phyloP scores from a whole-genome alignment of 75 land plant genomes.

The Azolla pinnata region DNA sequence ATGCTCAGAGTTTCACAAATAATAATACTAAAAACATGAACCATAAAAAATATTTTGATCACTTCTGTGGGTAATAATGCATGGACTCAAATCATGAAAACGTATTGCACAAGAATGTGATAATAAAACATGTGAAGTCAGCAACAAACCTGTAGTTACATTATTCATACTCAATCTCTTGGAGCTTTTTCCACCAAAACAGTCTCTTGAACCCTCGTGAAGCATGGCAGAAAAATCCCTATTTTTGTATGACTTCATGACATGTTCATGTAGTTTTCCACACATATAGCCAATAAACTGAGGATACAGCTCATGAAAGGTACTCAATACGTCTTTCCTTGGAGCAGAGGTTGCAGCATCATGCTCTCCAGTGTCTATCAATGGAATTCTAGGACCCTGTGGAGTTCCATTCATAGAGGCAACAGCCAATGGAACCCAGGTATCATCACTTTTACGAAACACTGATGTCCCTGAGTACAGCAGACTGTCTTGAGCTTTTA shows the following conservation, averaged over 20 bases:
- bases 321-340: too few species aligned
- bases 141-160: too few species aligned
- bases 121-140: too few species aligned
- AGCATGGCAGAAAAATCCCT: slow-evolving; percentile 78
- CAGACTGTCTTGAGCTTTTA: slow-evolving; percentile 38
- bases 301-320: slow-evolving; percentile 40
- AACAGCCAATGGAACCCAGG: slow-evolving; percentile 66
- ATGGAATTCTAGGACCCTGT: slow-evolving; percentile 10
- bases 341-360: not conserved
- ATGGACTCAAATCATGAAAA: too few species aligned
- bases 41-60: too few species aligned
- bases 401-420: not conserved
- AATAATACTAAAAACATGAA: too few species aligned
- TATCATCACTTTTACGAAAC: slow-evolving; percentile 69
- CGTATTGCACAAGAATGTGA: too few species aligned
- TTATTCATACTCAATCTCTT: too few species aligned
- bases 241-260: slow-evolving; percentile 76
- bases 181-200: slow-evolving; percentile 64
- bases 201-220: slow-evolving; percentile 71
- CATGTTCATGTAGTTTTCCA: slow-evolving; percentile 87
- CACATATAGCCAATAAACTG: slow-evolving; percentile 74
- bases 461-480: slow-evolving; percentile 52
- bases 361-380: not conserved
- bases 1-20: too few species aligned
- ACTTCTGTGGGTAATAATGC: too few species aligned